Evolutionary conservation across 129 eudicot genomes (phyloP).

Genomic region (Artemisia argyi): DNA sequence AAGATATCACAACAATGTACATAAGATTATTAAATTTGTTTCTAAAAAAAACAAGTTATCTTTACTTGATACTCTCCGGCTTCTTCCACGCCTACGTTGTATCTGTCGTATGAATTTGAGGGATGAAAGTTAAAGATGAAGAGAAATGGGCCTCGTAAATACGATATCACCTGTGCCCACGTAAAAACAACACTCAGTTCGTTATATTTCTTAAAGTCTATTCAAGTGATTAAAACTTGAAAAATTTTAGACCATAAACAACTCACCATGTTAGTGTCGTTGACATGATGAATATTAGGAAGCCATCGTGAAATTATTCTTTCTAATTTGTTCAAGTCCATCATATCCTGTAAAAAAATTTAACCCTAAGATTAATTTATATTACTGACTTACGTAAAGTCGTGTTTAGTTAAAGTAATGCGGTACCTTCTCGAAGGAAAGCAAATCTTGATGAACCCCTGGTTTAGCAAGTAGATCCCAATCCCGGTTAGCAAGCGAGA

Average conservation of each 20-base stretch:
- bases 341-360: constrained; percentile 68
- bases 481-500: constrained; percentile 74
- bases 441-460: constrained; percentile 59
- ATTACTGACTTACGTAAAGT: not conserved
- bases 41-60: not conserved
- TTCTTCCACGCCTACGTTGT: constrained; percentile 92
- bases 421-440: constrained; percentile 81
- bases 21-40: no score
- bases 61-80: constrained; percentile 96
- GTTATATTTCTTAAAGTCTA: not conserved
- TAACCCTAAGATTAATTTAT: not conserved
- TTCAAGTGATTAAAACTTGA: not conserved
- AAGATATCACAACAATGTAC: not conserved
- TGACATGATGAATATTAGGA: constrained; percentile 79
- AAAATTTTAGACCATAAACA: constrained; percentile 4
- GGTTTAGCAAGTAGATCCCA: constrained; percentile 75
- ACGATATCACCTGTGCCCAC: constrained; percentile 75
- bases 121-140: constrained; percentile 90
- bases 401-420: not conserved
- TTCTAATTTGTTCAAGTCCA: constrained; percentile 73
- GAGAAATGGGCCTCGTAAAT: constrained; percentile 84
- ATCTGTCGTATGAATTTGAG: constrained; percentile 59
- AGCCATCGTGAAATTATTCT: constrained; percentile 64
- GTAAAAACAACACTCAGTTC: not conserved
- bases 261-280: constrained; percentile 63